Evolutionary conservation across 768 basidiomycete species (phyloP), one percentile per base, ranked within the genome.

Genomic region (Boletus tomentosulus): DNA sequence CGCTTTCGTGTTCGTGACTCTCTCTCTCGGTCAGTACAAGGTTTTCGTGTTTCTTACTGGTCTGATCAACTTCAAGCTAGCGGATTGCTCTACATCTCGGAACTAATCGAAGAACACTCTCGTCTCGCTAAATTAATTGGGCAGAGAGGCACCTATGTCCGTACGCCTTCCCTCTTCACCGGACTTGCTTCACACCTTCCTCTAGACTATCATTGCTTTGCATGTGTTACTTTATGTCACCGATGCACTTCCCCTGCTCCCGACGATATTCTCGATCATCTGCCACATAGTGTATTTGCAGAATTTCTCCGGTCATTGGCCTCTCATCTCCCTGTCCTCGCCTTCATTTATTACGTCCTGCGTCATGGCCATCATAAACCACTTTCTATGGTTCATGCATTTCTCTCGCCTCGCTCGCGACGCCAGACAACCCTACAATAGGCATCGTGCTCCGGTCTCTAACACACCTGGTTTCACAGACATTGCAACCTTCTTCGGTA

Each of bases 351-450:
- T 98, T 44, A 78, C 82, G 0, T 98, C 95, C 0, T 97, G 94
- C 70, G 58, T 79, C 19, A 74, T 95, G 51, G 96, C 97, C 58
- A 80, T 99, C 53, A 69, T 75, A 1, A 92, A 98, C 73, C 97
- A 98, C 71, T 98, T 98, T 66, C 69, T 92, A 38, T 98, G 95
- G 92, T 99, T 99, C 77, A 92, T 90, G 74, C 81, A 98, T 73
- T 98, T 98, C 70, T 83, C 94, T 41, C 80, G 74, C 28, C 62
- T 86, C 37, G 82, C 86, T 9, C 83, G 82, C 53, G 81, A 86
- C 34, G 81, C 85, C 15, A 75, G 84, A 53, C 81, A 82, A 33
- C 62, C 60, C 27, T 67, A 74, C 37, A 75, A 77, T 37, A 71
- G 74, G 28, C 82, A 83, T 64, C 75, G 80, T 28, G 62, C 69